Conservation (phyloP, 2,329 filamentous ascomycete genomes). For the Metarhizium robertsii region DNA sequence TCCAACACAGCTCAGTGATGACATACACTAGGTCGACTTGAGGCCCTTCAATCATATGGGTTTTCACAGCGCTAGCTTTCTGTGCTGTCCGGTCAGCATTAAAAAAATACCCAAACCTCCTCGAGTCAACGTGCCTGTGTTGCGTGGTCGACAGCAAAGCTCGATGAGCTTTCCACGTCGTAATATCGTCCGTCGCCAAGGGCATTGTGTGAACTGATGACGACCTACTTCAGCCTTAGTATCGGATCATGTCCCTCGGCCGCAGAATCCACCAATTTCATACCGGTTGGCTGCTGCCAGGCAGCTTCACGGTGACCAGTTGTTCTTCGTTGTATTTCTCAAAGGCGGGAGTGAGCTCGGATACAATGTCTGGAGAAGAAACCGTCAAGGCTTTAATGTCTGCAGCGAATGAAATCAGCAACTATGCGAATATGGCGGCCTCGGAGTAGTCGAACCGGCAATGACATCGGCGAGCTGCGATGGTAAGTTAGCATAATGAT, state of each 20-base stretch:
- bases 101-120: not conserved
- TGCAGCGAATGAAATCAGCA: constrained; percentile 24
- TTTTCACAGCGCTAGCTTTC: constrained; percentile 77
- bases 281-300: constrained; percentile 62
- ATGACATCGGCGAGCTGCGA: constrained; percentile 76
- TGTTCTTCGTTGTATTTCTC: constrained; percentile 96
- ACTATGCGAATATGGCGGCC: not conserved
- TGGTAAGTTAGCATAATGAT: constrained; percentile 18
- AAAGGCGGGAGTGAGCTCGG: constrained; percentile 73
- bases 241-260: constrained; percentile 7
- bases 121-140: constrained; percentile 49
- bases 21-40: constrained; percentile 73
- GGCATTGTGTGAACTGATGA: constrained; percentile 80
- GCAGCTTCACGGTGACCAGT: constrained; percentile 79
- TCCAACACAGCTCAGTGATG: not conserved
- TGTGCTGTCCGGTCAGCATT: constrained; percentile 23
- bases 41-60: constrained; percentile 65
- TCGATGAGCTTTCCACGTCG: constrained; percentile 79
- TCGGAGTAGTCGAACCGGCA: constrained; percentile 49
- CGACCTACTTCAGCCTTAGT: constrained; percentile 41
- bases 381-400: constrained; percentile 84
- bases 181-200: constrained; percentile 78
- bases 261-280: constrained; percentile 6
- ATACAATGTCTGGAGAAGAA: constrained; percentile 56
- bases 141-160: constrained; percentile 79